phyloP scores from a whole-genome alignment of 805 yeast species.

The Candida glaebosa region DNA sequence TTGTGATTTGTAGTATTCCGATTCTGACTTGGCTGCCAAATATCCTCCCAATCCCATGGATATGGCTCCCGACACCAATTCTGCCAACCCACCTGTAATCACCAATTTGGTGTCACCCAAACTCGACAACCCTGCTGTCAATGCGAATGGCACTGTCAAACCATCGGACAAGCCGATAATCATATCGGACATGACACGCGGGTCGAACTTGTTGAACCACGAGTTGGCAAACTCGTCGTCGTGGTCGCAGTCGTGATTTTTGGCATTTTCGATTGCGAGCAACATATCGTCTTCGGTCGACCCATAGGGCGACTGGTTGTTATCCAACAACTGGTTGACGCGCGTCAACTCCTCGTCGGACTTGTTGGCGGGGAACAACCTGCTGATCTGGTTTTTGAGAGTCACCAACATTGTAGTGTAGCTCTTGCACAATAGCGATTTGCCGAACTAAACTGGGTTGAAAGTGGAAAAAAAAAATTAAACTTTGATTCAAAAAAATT shows the following conservation, averaged over 20 bases:
- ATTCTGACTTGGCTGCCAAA: conserved; percentile 89
- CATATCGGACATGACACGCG: conserved; percentile 89
- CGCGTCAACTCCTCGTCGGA: conserved; percentile 30
- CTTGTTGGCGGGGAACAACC: conserved; percentile 17
- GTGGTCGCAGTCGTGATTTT: conserved; percentile 20
- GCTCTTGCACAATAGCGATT: no score
- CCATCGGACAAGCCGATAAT: conserved; percentile 96
- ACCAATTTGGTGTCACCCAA: conserved; percentile 87
- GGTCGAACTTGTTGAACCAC: conserved; percentile 62
- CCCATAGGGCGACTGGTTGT: conserved; percentile 37
- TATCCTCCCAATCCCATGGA: conserved; percentile 98
- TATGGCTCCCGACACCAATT: conserved; percentile 92
- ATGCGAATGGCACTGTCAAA: conserved; percentile 96
- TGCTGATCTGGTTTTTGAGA: conserved; percentile 32
- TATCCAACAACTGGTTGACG: conserved; percentile 28
- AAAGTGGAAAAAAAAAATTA: no score
- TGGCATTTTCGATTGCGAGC: conserved; percentile 32
- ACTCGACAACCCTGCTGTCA: conserved; percentile 92
- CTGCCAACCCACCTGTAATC: conserved; percentile 97
- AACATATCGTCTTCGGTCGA: conserved; percentile 26
- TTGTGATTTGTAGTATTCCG: conserved; percentile 68
- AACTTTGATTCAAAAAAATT: no score
- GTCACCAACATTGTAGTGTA: no score
- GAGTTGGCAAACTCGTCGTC: conserved; percentile 26
- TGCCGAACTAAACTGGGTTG: no score